A percentile compares a stretch with the other conserved stretches of the same genome.
phyloP scores from a whole-genome alignment of 2,329 filamentous ascomycete genomes.

The Aspergillus quadrilineatus region DNA sequence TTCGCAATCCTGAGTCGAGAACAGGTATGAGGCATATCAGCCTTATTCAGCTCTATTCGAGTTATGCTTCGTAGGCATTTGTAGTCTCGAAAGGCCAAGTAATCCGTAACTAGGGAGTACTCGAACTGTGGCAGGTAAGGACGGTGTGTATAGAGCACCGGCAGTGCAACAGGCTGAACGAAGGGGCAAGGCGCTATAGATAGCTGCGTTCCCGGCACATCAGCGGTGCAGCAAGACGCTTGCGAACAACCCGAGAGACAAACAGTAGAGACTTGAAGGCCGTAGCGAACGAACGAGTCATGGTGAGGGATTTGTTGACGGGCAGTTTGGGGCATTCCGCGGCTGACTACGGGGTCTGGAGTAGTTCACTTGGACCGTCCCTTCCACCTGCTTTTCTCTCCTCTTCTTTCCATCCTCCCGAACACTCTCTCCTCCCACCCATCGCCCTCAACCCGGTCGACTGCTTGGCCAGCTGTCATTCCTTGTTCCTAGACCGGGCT shows the following conservation, averaged over 20 bases:
- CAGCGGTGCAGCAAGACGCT: background rate
- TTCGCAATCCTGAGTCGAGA: background rate
- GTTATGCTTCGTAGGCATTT: background rate
- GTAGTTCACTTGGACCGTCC: background rate
- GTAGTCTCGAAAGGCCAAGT: background rate
- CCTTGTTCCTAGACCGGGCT: background rate
- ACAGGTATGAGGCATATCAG: background rate
- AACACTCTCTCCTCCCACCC: background rate
- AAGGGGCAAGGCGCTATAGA: background rate
- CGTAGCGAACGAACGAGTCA: background rate
- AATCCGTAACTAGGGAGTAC: background rate
- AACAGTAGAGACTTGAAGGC: background rate
- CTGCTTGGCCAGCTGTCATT: background rate
- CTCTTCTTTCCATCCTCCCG: slow-evolving; percentile 6
- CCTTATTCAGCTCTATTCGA: background rate
- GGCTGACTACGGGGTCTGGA: slow-evolving; percentile 6
- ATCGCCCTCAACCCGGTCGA: background rate
- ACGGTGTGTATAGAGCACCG: background rate
- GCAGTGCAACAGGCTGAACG: background rate
- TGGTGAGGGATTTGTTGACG: slow-evolving; percentile 10
- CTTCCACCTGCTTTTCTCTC: slow-evolving; percentile 2
- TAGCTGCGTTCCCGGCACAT: background rate
- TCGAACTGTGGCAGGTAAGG: background rate
- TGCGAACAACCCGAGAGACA: background rate
- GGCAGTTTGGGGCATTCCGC: slow-evolving; percentile 16